phyloP scores from a whole-genome alignment of 2,329 filamentous ascomycete genomes.

The Cladosporium sp. region DNA sequence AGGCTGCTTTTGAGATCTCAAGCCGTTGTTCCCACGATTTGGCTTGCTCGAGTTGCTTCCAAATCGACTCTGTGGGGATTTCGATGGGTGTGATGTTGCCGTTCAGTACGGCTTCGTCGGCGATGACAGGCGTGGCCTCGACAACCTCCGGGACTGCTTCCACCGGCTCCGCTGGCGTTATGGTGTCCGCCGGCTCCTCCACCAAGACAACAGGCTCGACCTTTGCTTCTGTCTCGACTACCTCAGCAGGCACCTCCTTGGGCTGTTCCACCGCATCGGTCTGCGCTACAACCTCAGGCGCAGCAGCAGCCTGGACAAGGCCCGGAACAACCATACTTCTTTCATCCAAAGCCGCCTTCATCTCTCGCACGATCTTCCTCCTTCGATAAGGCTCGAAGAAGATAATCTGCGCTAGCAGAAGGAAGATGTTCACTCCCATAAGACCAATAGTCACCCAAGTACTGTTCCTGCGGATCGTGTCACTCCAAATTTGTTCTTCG shows the following conservation, averaged over 20 bases:
- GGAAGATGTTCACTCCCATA: slow-evolving; percentile 92
- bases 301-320: slow-evolving; percentile 10
- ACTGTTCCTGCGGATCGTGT: slow-evolving; percentile 92
- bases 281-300: slow-evolving; percentile 26
- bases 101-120: background rate
- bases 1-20: slow-evolving; percentile 22
- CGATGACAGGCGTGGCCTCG: background rate
- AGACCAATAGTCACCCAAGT: slow-evolving; percentile 98
- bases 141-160: background rate
- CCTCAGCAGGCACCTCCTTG: slow-evolving; percentile 22
- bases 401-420: slow-evolving; percentile 72
- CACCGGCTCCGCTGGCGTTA: background rate
- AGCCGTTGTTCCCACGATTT: slow-evolving; percentile 15
- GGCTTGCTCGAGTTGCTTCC: slow-evolving; percentile 11
- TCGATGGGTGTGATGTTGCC: background rate
- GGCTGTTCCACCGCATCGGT: slow-evolving; percentile 29
- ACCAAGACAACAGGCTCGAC: background rate
- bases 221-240: slow-evolving; percentile 10
- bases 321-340: slow-evolving; percentile 50
- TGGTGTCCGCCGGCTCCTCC: background rate
- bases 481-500: slow-evolving; percentile 99
- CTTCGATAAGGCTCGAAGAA: slow-evolving; percentile 92
- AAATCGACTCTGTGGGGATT: background rate
- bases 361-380: slow-evolving; percentile 75
- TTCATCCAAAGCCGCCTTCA: slow-evolving; percentile 68